These are phyloP conservation scores for Emergomyces pasteurianus DNA, from an alignment of 2,329 filamentous ascomycete genomes.

Conservation along the genomic window DNA sequence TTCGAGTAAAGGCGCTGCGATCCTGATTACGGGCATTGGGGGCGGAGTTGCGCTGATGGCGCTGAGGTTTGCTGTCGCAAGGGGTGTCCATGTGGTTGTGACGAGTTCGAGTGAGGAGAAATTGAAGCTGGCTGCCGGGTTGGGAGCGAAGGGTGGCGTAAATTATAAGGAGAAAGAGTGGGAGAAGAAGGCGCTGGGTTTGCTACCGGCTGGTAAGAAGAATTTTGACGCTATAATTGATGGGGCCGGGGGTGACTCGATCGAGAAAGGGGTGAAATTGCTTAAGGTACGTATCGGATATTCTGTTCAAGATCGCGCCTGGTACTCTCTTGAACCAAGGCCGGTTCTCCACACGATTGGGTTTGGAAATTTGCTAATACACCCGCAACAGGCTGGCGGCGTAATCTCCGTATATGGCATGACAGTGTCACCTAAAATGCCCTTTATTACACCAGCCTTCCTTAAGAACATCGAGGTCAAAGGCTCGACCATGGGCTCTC, in stretches of 20 bases:
- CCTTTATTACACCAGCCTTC: constrained; percentile 72
- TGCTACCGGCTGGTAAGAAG: constrained; percentile 51
- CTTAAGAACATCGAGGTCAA: constrained; percentile 78
- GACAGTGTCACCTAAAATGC: constrained; percentile 76
- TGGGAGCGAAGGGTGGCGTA: constrained; percentile 76
- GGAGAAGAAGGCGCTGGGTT: constrained; percentile 59
- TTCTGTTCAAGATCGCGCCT: constrained; percentile 8
- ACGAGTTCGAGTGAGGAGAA: constrained; percentile 65
- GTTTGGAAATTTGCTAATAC: neutral
- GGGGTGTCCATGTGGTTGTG: constrained; percentile 69
- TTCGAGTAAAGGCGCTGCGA: constrained; percentile 49
- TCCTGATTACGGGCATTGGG: constrained; percentile 83
- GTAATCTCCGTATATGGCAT: constrained; percentile 84
- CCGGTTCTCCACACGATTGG: neutral
- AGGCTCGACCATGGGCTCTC: constrained; percentile 83
- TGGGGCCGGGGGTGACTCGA: constrained; percentile 76
- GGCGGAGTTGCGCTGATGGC: constrained; percentile 80
- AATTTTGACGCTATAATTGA: constrained; percentile 77
- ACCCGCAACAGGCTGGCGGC: constrained; percentile 50
- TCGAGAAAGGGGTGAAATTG: constrained; percentile 54
- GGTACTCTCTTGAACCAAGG: neutral
- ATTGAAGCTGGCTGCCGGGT: constrained; percentile 53
- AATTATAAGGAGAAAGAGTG: constrained; percentile 66
- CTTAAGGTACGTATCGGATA: constrained; percentile 48
- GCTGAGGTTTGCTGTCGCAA: constrained; percentile 64